A percentile compares a stretch with the other conserved stretches of the same genome.
Conservation (phyloP, 78 protist species). For the Cavenderia fasciculata region DNA sequence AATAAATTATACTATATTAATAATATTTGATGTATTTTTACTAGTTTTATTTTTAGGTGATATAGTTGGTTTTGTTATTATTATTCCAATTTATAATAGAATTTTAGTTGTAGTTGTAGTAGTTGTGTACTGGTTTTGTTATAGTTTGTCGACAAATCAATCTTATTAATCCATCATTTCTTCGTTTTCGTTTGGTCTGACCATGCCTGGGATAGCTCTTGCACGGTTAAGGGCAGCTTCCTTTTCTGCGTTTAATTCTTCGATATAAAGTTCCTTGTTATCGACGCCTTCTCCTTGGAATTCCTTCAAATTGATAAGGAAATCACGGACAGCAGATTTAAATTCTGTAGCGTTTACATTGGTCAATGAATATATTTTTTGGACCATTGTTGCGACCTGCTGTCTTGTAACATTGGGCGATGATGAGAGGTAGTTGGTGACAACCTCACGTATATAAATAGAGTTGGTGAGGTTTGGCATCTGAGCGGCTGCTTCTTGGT, state of each 20-base stretch:
- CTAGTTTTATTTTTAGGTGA: no score
- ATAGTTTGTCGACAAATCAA: no score
- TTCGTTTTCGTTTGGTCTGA: conserved; percentile 38
- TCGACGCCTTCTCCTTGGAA: conserved; percentile 72
- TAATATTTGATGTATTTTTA: no score
- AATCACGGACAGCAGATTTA: conserved; percentile 77
- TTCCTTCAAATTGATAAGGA: conserved; percentile 79
- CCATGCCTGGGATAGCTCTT: conserved; percentile 79
- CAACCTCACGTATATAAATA: conserved; percentile 27
- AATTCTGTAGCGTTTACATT: conserved; percentile 29
- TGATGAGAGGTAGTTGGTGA: conserved; percentile 15
- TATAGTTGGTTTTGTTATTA: no score
- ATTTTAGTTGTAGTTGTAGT: no score
- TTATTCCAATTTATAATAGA: no score
- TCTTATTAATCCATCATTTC: conserved; percentile 27
- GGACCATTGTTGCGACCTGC: conserved; percentile 33
- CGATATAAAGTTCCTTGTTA: conserved; percentile 63
- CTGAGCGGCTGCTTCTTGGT: neutral
- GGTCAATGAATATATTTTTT: conserved; percentile 1
- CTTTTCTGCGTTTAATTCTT: conserved; percentile 64
- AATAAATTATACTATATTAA: no score
- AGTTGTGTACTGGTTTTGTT: no score
- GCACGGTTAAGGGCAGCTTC: conserved; percentile 21
- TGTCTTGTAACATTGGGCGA: conserved; percentile 73
- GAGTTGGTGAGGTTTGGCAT: conserved; percentile 10